phyloP scores from a whole-genome alignment of 768 basidiomycete species.

The Russula ochroleuca region DNA sequence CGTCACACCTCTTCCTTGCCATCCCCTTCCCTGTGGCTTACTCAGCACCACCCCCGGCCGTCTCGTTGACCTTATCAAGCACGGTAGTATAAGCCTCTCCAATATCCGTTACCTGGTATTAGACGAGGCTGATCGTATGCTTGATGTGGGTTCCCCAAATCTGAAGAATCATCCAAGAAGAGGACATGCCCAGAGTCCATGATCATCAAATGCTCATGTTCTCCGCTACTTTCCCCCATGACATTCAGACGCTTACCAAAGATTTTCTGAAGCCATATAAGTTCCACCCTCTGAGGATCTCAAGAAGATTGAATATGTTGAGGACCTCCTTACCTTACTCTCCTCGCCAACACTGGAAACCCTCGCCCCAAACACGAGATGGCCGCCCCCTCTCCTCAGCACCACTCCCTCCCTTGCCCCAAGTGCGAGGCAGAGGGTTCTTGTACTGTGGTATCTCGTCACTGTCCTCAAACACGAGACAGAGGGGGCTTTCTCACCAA shows the following conservation, averaged over 20 bases:
- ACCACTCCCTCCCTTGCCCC: too few species aligned
- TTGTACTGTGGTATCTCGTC: too few species aligned
- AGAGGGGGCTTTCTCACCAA: too few species aligned
- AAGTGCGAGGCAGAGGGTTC: too few species aligned
- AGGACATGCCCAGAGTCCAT: constrained; percentile 93
- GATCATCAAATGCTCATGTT: constrained; percentile 99
- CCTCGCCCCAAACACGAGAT: too few species aligned
- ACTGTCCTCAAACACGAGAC: too few species aligned
- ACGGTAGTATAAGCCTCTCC: constrained; percentile 91
- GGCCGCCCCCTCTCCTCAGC: too few species aligned
- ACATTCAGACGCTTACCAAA: constrained; percentile 94
- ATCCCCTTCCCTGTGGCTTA: too few species aligned
- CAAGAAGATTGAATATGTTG: constrained; percentile 98
- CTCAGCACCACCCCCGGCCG: constrained; percentile 97
- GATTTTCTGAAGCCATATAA: constrained; percentile 98
- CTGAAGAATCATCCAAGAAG: constrained; percentile 93
- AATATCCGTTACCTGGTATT: constrained; percentile 98
- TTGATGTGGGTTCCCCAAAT: constrained; percentile 99
- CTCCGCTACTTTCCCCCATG: constrained; percentile 97
- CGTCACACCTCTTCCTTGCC: too few species aligned
- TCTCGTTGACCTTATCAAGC: constrained; percentile 96
- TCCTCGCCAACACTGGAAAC: too few species aligned
- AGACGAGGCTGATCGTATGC: constrained; percentile 99
- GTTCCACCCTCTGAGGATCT: constrained; percentile 99
- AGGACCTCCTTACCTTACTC: too few species aligned